Base-by-base conservation (phyloP, 177 flowering plant genomes). In the Vitis hybrid region DNA sequence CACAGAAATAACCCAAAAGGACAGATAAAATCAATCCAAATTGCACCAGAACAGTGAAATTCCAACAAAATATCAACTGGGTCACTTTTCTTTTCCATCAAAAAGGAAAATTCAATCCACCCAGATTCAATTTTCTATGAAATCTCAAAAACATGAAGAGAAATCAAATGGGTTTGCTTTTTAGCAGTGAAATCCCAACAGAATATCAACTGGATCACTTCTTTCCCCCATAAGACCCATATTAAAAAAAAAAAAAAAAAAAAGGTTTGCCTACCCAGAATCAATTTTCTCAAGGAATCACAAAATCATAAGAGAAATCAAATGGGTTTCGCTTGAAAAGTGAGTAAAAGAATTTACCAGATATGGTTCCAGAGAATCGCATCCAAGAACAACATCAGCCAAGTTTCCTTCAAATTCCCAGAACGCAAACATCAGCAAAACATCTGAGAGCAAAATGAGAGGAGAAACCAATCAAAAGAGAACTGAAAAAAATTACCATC, bases 331-430 rank as follows among this genome's bases (percentile, higher is more conserved):
- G 26, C 26, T 26, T 26, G 26, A 26, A 26, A 26, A 26, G 26
- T 26, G 26, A 26, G 26, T 2, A 26, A 26, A 26, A 26, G 3
- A 26, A 26, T 63, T 80, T 65, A 92, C 97, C 83, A 81, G 69
- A 66, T 92, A 92, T 1, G 95, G 94, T 21, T 91, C 96, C 4
- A 92, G 72, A 6, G 97, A 77, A 75, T 94, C 99, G 70, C 92
- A 91, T 75, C 99, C 99, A 59, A 94, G 94, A 74, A 92, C 99
- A 52, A 94, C 94, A 78, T 92, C 97, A 64, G 80, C 91, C 58
- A 85, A 76, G 45, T 86, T 79, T 59, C 95, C 98, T 92, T 70
- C 58, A 80, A 78, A 71, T 58, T 8, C 18, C 51, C 7, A 60
- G 34, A 34, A 72, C 19, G 21, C 51, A 62, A 60, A 65, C 39